Evolutionary conservation across 2,329 filamentous ascomycete species (phyloP).

Genomic region (Aspergillus hiratsukae): DNA sequence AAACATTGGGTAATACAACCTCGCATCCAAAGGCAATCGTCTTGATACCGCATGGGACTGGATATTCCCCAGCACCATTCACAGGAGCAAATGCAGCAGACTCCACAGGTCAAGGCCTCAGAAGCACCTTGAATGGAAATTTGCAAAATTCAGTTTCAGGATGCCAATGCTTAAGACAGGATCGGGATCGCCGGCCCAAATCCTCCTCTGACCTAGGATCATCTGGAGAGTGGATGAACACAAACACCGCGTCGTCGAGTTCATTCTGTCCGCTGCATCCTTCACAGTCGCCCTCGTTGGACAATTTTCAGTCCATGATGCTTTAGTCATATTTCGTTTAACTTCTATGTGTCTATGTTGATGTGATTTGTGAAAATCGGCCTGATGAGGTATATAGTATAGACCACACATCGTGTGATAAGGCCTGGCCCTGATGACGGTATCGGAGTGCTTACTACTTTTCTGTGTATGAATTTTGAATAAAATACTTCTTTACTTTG

Average conservation of each 20-base stretch:
- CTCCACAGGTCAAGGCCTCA: neutral
- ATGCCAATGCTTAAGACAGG: neutral
- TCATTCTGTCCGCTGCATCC: constrained; percentile 6
- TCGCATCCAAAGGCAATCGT: constrained; percentile 14
- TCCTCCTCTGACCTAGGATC: neutral
- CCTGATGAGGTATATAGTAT: neutral
- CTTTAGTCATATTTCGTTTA: neutral
- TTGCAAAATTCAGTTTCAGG: neutral
- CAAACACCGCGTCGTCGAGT: no score
- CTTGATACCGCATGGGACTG: constrained; percentile 4
- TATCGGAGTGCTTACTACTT: neutral
- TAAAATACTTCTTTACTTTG: neutral
- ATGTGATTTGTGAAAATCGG: neutral
- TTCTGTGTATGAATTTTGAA: neutral
- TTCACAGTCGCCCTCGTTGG: neutral
- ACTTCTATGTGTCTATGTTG: neutral
- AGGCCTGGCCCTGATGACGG: neutral
- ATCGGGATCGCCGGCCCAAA: neutral
- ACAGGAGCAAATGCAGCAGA: neutral
- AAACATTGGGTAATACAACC: constrained; percentile 6
- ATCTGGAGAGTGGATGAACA: neutral
- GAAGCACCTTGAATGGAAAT: neutral
- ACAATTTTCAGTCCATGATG: neutral
- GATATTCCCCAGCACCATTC: neutral
- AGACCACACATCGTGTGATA: neutral